Conservation (phyloP, 1,284 basidiomycete species). For the Ustilago trichophora region DNA sequence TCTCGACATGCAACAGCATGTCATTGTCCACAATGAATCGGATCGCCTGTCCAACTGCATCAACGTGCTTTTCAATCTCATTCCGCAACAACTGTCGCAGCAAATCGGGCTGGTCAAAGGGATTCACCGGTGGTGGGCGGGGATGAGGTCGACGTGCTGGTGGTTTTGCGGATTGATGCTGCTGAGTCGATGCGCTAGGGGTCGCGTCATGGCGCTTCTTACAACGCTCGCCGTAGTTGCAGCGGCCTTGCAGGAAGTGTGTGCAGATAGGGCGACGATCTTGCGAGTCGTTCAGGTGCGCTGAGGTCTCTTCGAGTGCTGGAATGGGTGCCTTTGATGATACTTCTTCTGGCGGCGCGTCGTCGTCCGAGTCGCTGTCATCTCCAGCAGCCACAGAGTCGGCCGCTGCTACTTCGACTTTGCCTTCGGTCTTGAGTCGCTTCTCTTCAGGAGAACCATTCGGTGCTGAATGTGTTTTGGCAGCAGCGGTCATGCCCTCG, state of each 20-base stretch:
- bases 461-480: neutral
- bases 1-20: constrained; percentile 84
- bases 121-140: constrained; percentile 52
- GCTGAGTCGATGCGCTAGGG: too few relatives aligned
- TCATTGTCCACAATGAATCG: constrained; percentile 91
- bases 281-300: too few relatives aligned
- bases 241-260: constrained; percentile 51
- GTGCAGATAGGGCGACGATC: constrained; percentile 43
- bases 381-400: neutral
- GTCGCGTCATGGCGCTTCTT: constrained; percentile 43
- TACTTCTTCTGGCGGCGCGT: constrained; percentile 32
- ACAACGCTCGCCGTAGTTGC: constrained; percentile 54
- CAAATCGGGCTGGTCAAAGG: constrained; percentile 60
- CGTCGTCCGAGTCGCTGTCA: constrained; percentile 15
- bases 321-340: constrained; percentile 17
- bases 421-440: neutral
- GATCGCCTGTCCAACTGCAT: constrained; percentile 91
- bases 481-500: neutral
- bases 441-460: neutral
- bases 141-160: constrained; percentile 44
- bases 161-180: neutral
- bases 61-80: constrained; percentile 88
- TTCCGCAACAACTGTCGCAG: constrained; percentile 76
- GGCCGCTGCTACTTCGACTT: too few relatives aligned
- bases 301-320: constrained; percentile 1